Base-by-base conservation (phyloP, 768 basidiomycete genomes). In the Lactarius deliciosus region DNA sequence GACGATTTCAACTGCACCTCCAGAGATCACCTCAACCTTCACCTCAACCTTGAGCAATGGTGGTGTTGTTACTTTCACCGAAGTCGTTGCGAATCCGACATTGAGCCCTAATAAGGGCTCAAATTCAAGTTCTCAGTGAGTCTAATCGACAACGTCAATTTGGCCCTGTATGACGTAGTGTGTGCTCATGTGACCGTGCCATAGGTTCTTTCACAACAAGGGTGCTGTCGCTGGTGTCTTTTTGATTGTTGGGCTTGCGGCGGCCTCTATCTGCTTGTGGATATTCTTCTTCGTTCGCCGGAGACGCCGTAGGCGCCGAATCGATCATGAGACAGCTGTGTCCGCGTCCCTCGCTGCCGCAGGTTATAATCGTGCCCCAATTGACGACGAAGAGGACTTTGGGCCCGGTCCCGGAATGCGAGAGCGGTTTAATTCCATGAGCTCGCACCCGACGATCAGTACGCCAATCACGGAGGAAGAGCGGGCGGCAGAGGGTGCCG, bases 151-250 rank as follows among this genome's bases (percentile, higher is more conserved):
- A 28, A 28, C 25, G 25, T 28, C 25, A 28, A 28, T 1, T 53
- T 58, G 25, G 34, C 8, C 16, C 20, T 47, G 38, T 22, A 25
- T 47, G 38, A n/a, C 50, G 47, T 40, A 61, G 30, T 25, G n/a
- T 66, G 16, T 41, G 32, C 30, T 43, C 20, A 65, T 50, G n/a
- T 64, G 11, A 38, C 8, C 56, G 22, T 65, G 13, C 8, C 43
- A 16, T 70, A 92, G 91, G 64, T 98, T 97, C 79, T 96, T 96
- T 77, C 76, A 76, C 59, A 92, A 96, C 74, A 91, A 89, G 28
- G 94, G 94, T 22, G 96, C 94, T 13, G 94, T 98, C 3, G 90
- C 90, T 1, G 96, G 92, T 55, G 91, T 94, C 9, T 98, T 97
- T 72, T 85, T 93, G 45, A 86, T 94, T 18, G 91, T 96, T 20